These are phyloP conservation scores for Blastobotrys malaysiensis DNA, from an alignment of 1,139 yeast species.

Conservation along the genomic window DNA sequence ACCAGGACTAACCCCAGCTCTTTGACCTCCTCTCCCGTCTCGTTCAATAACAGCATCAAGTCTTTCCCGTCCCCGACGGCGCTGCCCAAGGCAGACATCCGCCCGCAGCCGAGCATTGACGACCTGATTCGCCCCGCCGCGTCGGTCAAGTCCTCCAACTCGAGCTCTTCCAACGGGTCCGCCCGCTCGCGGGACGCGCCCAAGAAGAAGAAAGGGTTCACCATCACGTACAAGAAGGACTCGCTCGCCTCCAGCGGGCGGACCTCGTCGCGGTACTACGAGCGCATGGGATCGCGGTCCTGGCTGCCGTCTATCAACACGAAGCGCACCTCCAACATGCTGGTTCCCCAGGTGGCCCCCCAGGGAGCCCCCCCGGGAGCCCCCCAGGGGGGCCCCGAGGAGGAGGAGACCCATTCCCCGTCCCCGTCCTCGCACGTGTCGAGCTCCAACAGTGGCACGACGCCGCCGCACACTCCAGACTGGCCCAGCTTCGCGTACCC, in stretches of 20 bases:
- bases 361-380: no score
- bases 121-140: background rate
- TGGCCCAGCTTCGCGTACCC: constrained; percentile 4
- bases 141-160: background rate
- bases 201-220: constrained; percentile 2
- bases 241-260: constrained; percentile 4
- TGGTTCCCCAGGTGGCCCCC: constrained; percentile 8
- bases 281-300: constrained; percentile 11
- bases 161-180: background rate
- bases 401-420: constrained; percentile 1
- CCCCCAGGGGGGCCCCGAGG: no score
- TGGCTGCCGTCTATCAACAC: constrained; percentile 13
- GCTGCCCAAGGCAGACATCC: background rate
- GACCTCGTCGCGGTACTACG: constrained; percentile 13
- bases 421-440: constrained; percentile 10
- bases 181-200: background rate
- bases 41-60: background rate
- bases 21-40: background rate
- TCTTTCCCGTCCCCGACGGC: background rate
- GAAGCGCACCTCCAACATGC: constrained; percentile 6
- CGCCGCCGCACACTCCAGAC: constrained; percentile 1
- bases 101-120: background rate
- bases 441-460: background rate
- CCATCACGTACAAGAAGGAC: constrained; percentile 10
- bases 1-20: background rate